Evolutionary conservation across 129 eudicot species (phyloP), one percentile per base, ranked within the genome.

Genomic region (Apium graveolens): DNA sequence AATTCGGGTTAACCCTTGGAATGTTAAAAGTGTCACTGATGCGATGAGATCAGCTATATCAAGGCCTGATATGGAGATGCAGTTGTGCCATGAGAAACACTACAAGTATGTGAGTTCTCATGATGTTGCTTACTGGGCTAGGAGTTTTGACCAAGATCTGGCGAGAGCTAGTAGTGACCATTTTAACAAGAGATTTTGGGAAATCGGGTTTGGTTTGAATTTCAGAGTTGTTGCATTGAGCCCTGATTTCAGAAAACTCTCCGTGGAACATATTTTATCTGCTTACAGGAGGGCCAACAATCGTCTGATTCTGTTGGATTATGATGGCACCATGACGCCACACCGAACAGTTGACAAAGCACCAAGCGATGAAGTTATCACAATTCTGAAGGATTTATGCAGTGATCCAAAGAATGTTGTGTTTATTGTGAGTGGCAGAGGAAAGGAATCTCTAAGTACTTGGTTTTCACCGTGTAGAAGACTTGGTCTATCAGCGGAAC

Each of bases 391-490:
- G 53, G 86, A 79, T 66, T 82, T 93, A 21, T 89, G 96, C 66
- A 86, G 79, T 57, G 97, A 93, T 49, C 96, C 97, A 1, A 81
- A 91, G 32, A 93, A 93, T 75, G 86, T 87, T 62, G 98, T 93
- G 80, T 93, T 93, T 39, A 91, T 93, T 27, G 97, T 93, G n/a
- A 93, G 98, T 42, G 98, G 98, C 24, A 82, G 97, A 85, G 92
- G 93, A 29, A 93, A 84, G 80, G 90, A 82, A 31, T 76, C 87
- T 11, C 70, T 93, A 29, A 79, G 88, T 68, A 91, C 85, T 65
- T 91, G 97, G 98, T 93, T 93, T 73, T 83, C 87, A 73, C 86
- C 91, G 0, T 89, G 93, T 76, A 87, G 81, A 76, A 86, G 77
- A 81, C 97, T 93, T 17, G 98, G 98, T 57, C 75, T 93, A 14